Conservation (phyloP, 2,329 filamentous ascomycete species). For the Claviceps sp. region DNA sequence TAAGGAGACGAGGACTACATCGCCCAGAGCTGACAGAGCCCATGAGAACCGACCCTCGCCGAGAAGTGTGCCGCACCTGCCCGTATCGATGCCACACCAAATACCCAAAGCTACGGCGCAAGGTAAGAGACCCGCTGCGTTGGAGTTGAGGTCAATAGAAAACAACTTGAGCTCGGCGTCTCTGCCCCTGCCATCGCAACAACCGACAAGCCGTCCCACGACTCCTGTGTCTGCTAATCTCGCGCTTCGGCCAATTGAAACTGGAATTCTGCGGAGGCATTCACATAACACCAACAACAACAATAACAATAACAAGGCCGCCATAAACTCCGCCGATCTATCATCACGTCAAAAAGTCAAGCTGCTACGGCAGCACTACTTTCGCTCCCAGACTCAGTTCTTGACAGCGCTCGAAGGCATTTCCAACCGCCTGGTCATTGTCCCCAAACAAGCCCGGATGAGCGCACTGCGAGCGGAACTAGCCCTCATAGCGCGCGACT, state of each 20-base stretch:
- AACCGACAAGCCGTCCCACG: constrained; percentile 35
- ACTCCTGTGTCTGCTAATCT: constrained; percentile 45
- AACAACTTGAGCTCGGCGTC: constrained; percentile 56
- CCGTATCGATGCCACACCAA: constrained; percentile 10
- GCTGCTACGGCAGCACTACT: constrained; percentile 67
- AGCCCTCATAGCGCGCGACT: constrained; percentile 65
- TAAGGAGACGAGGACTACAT: constrained; percentile 30
- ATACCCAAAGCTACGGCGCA: constrained; percentile 22
- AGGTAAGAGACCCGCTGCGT: constrained; percentile 30
- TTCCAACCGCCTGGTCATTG: constrained; percentile 69
- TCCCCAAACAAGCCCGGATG: constrained; percentile 68
- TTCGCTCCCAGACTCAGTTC: constrained; percentile 69
- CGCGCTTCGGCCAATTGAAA: constrained; percentile 30
- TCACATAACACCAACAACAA: constrained; percentile 40
- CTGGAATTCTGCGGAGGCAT: constrained; percentile 39
- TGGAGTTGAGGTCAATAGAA: constrained; percentile 42
- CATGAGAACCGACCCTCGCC: constrained; percentile 15
- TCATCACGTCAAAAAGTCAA: constrained; percentile 54
- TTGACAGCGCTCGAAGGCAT: constrained; percentile 70
- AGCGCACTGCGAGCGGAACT: constrained; percentile 72
- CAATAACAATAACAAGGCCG: constrained; percentile 42
- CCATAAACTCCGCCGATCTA: constrained; percentile 47
- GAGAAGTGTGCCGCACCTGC: constrained; percentile 12
- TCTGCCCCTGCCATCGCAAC: constrained; percentile 47
- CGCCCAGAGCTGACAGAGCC: constrained; percentile 23